Base-by-base conservation (phyloP, 1,139 yeast species). In the Pichia sp. region DNA sequence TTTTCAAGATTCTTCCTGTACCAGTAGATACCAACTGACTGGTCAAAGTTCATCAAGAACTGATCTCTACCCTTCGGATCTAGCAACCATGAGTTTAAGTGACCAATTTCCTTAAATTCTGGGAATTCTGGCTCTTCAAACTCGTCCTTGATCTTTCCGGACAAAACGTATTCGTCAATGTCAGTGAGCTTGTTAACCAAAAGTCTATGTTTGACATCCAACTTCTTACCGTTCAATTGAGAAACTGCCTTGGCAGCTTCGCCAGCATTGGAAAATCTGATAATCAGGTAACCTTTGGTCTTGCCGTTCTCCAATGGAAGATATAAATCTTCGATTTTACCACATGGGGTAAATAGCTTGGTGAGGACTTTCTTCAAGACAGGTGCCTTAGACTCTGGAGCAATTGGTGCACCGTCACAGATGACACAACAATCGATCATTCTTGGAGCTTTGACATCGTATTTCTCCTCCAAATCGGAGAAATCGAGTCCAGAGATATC, bases 331-430 rank as follows among this genome's bases (percentile, higher is more conserved):
- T 77, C 82, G 54, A 84, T 79, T 50, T 81, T 80, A 51, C 90
- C 90, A 42, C 87, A 93, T 56, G 81, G 77, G 54, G 82, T 73
- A 66, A 93, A 85, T 55, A 88, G 77, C 73, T 91, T 93, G 64
- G 79, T 81, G 65, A 95, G 78, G 50, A 95, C 98, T 68, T 88
- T 91, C 63, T 84, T 79, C 66, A 95, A 80, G 51, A 87, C 83
- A 46, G 90, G 87, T 44, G 84, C 88, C 72, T 95, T 95, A 52
- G 89, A 70, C 66, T 86, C 96, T 52, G 97, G 96, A 23, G 96
- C 96, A 58, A 89, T 76, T 59, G 99, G 99, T 6, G 96, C 93
- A 46, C 99, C 99, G 68, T 90, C 98, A 49, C 90, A 86, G 28
- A 93, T 88, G 54, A 93, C 82, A 66, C 83, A 91, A 64, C 80